Percentiles rank a stretch among this genome's conserved stretches.
Conservation (phyloP, 1,284 basidiomycete species). For the Pseudozyma flocculosa region DNA sequence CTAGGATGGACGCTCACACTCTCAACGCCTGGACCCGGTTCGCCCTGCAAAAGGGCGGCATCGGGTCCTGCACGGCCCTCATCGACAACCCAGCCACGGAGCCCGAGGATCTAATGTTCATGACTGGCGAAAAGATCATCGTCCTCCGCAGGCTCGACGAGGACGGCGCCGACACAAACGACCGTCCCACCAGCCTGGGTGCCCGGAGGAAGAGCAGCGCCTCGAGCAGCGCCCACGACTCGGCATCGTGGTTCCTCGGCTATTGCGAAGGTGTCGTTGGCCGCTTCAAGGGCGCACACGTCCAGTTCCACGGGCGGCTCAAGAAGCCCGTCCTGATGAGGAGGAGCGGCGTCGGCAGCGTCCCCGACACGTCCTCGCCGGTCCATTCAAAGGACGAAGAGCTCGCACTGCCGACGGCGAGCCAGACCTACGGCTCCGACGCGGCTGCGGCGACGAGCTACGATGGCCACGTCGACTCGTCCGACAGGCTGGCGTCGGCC, state of each 20-base stretch:
- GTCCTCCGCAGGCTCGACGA: conserved; percentile 49
- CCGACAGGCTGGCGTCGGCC: too few relatives aligned
- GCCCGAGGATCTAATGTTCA: conserved; percentile 53
- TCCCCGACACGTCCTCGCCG: conserved; percentile 36
- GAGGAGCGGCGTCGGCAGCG: conserved; percentile 42
- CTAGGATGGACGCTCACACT: conserved; percentile 57
- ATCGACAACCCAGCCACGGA: conserved; percentile 51
- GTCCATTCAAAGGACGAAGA: too few relatives aligned
- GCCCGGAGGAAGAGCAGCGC: conserved; percentile 11
- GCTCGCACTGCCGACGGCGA: too few relatives aligned
- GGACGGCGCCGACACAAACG: conserved; percentile 18
- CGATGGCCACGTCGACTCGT: too few relatives aligned
- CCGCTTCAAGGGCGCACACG: conserved; percentile 70
- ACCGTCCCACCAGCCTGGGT: conserved; percentile 8
- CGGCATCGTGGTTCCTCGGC: conserved; percentile 54
- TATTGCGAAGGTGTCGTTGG: conserved; percentile 91
- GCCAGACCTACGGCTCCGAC: too few relatives aligned
- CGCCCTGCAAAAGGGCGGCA: conserved; percentile 55
- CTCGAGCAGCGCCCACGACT: conserved; percentile 13
- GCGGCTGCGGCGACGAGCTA: too few relatives aligned
- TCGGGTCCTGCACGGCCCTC: conserved; percentile 51
- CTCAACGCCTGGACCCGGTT: conserved; percentile 57
- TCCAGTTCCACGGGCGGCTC: conserved; percentile 72
- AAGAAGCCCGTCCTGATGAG: conserved; percentile 69
- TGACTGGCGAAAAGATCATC: conserved; percentile 53